These are phyloP conservation scores for Schrenkiella parvula DNA, from an alignment of 345 rosid genomes.

Conservation along the genomic window DNA sequence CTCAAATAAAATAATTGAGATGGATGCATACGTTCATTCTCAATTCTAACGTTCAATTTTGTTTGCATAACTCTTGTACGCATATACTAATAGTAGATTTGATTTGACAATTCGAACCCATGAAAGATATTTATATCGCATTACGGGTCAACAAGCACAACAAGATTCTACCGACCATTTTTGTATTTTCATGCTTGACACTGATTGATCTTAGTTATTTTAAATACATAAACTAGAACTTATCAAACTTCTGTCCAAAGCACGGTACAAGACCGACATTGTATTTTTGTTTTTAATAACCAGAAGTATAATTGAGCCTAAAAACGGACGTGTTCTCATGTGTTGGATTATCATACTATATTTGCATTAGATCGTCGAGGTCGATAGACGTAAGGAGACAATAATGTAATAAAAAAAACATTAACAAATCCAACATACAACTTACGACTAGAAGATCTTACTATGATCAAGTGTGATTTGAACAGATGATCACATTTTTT, in stretches of 20 bases:
- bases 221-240: background rate
- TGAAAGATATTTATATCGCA: background rate
- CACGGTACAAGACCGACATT: slow-evolving; percentile 12
- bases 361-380: background rate
- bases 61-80: background rate
- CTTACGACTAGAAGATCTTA: background rate
- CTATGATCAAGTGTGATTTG: background rate
- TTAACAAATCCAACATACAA: background rate
- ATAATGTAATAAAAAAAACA: background rate
- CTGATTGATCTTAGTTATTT: slow-evolving; percentile 5
- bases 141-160: slow-evolving; percentile 30
- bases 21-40: background rate
- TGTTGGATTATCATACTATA: background rate
- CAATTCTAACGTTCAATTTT: background rate
- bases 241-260: slow-evolving; percentile 10
- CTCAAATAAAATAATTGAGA: slow-evolving; percentile 8
- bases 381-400: background rate
- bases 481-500: background rate
- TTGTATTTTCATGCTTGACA: slow-evolving; percentile 11
- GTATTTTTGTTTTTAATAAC: background rate
- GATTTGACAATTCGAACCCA: slow-evolving; percentile 28
- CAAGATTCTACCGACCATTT: slow-evolving; percentile 29
- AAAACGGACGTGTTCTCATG: background rate
- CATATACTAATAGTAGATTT: slow-evolving; percentile 19
- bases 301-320: background rate